Conservation (phyloP, 73 alveolate species). For the Paraurostyla sp. region DNA sequence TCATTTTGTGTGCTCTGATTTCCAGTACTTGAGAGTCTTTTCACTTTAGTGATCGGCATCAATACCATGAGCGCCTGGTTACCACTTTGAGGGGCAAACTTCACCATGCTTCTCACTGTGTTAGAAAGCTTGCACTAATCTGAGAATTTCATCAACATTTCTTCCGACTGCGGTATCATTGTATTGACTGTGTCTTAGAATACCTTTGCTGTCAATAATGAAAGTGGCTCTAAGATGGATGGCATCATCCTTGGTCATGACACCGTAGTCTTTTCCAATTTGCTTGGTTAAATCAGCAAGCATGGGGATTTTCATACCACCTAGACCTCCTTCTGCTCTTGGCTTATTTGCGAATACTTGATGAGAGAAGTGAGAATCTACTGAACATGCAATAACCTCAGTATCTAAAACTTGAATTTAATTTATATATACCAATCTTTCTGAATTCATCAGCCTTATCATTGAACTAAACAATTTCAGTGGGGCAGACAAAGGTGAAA, state of each 20-base stretch:
- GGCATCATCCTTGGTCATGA: slow-evolving; percentile 91
- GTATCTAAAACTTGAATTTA: slow-evolving; percentile 56
- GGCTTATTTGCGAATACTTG: slow-evolving; percentile 94
- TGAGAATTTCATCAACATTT: slow-evolving; percentile 95
- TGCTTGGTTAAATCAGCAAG: slow-evolving; percentile 93
- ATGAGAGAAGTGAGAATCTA: slow-evolving; percentile 95
- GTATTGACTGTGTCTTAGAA: slow-evolving; percentile 91
- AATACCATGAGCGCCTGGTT: slow-evolving; percentile 96
- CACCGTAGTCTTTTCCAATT: slow-evolving; percentile 95
- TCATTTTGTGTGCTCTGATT: slow-evolving; percentile 78
- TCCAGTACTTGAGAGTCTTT: slow-evolving; percentile 80
- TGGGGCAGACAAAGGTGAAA: slow-evolving; percentile 99
- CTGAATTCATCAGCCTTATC: slow-evolving; percentile 94
- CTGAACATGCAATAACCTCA: slow-evolving; percentile 96
- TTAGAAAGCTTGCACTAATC: slow-evolving; percentile 98
- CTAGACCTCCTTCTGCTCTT: slow-evolving; percentile 98
- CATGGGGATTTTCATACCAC: slow-evolving; percentile 96
- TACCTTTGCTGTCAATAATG: slow-evolving; percentile 96
- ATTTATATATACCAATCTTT: slow-evolving; percentile 65
- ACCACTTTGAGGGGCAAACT: slow-evolving; percentile 99
- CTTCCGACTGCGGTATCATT: slow-evolving; percentile 99
- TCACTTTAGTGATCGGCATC: slow-evolving; percentile 87
- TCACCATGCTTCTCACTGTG: slow-evolving; percentile 98
- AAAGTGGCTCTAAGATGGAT: slow-evolving; percentile 96
- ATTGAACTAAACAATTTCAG: slow-evolving; percentile 95